A percentile compares a stretch with the other conserved stretches of the same genome.
These are phyloP conservation scores for Corymbia maculata DNA, from an alignment of 345 rosid species.

Conservation along the genomic window DNA sequence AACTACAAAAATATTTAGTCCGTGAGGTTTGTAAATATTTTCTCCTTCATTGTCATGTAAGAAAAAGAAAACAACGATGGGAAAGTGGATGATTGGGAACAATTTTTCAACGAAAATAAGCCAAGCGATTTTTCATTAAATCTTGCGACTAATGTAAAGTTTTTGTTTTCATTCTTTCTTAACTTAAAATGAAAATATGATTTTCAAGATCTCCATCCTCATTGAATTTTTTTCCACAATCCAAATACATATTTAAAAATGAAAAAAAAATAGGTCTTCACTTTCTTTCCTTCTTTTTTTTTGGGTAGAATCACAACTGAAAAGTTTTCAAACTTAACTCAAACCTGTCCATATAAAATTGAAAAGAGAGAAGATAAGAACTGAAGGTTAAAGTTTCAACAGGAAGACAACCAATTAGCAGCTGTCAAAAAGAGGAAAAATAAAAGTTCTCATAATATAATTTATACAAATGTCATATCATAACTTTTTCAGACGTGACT, in stretches of 20 bases:
- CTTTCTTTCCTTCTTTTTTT: background rate
- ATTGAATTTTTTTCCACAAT: background rate
- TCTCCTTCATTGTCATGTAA: background rate
- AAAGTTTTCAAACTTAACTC: background rate
- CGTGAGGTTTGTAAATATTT: background rate
- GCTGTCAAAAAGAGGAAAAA: background rate
- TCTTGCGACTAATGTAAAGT: background rate
- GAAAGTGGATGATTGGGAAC: background rate
- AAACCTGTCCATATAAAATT: background rate
- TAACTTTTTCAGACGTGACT: background rate
- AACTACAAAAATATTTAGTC: background rate
- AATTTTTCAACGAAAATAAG: background rate
- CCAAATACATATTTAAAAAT: background rate
- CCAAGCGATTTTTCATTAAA: background rate
- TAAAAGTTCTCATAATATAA: no score
- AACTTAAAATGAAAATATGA: background rate
- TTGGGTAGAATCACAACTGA: background rate
- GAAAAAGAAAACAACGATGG: background rate
- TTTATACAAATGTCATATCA: no score
- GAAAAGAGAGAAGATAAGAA: background rate
- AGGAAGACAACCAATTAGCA: background rate
- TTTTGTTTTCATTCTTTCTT: background rate
- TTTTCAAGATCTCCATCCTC: background rate
- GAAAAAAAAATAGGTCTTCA: background rate
- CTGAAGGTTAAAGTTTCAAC: background rate